Evolutionary conservation across 805 yeast genomes (phyloP).

Genomic region (Isabelozyma pseudorhagii): DNA sequence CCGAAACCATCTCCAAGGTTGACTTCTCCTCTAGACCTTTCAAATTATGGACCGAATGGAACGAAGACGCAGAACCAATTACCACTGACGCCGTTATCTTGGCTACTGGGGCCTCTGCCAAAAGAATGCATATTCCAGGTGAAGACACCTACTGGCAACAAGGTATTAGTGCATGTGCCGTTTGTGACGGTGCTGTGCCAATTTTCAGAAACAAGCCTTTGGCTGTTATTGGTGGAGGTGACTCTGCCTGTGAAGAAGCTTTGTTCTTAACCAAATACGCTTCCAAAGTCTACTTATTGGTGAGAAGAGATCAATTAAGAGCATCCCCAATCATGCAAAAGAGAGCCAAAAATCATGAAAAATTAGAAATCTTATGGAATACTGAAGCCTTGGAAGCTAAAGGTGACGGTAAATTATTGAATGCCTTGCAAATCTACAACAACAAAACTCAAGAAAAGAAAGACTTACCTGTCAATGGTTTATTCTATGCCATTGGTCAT

Average conservation of each 20-base stretch:
- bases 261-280: slow-evolving; percentile 95
- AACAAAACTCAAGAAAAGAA: slow-evolving; percentile 64
- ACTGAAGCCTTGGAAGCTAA: slow-evolving; percentile 83
- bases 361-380: slow-evolving; percentile 87
- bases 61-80: slow-evolving; percentile 86
- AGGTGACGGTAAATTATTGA: slow-evolving; percentile 88
- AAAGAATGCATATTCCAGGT: slow-evolving; percentile 90
- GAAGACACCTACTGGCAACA: slow-evolving; percentile 98
- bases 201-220: slow-evolving; percentile 96
- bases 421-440: slow-evolving; percentile 62
- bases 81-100: slow-evolving; percentile 90
- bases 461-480: slow-evolving; percentile 80
- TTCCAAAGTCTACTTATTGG: slow-evolving; percentile 88
- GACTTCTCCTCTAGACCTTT: slow-evolving; percentile 88
- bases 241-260: slow-evolving; percentile 99
- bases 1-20: slow-evolving; percentile 92
- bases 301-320: slow-evolving; percentile 90
- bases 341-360: slow-evolving; percentile 79
- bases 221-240: slow-evolving; percentile 99
- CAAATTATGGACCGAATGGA: slow-evolving; percentile 95
- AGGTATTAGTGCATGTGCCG: slow-evolving; percentile 99
- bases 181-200: slow-evolving; percentile 99
- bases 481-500: slow-evolving; percentile 98
- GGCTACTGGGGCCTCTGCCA: slow-evolving; percentile 98
- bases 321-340: slow-evolving; percentile 97